Conservation (phyloP, 805 yeast genomes). For the Candida jianshihensis region DNA sequence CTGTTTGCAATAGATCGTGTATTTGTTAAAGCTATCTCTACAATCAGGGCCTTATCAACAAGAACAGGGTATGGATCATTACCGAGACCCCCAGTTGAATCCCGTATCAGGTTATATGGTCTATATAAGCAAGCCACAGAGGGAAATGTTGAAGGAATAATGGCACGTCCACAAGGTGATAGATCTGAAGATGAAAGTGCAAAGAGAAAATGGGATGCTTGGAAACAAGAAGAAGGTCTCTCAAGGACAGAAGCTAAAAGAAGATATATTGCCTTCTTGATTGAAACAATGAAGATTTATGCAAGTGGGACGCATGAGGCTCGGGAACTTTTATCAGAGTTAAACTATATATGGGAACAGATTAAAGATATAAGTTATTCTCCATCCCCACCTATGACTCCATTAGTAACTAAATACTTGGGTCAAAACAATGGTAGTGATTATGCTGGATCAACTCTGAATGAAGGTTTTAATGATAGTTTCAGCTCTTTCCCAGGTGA, state of each 20-base stretch:
- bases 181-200: slow-evolving; percentile 60
- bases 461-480: slow-evolving; percentile 3
- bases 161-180: slow-evolving; percentile 58
- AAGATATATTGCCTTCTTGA: slow-evolving; percentile 56
- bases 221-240: slow-evolving; percentile 71
- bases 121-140: slow-evolving; percentile 83
- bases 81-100: slow-evolving; percentile 73
- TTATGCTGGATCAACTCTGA: slow-evolving; percentile 1
- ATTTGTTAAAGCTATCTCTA: slow-evolving; percentile 74
- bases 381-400: slow-evolving; percentile 12
- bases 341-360: slow-evolving; percentile 72
- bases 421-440: slow-evolving; percentile 2
- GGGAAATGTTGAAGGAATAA: slow-evolving; percentile 67
- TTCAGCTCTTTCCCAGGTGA: background rate
- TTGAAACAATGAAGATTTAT: slow-evolving; percentile 65
- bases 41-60: slow-evolving; percentile 66
- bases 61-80: slow-evolving; percentile 53
- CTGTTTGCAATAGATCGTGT: slow-evolving; percentile 47
- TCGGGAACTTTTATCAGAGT: slow-evolving; percentile 54
- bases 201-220: slow-evolving; percentile 76
- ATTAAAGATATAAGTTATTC: slow-evolving; percentile 38
- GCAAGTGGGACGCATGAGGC: slow-evolving; percentile 66
- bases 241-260: slow-evolving; percentile 67
- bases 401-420: background rate
- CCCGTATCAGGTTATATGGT: slow-evolving; percentile 65